Evolutionary conservation across 805 yeast species (phyloP), one percentile per base, ranked within the genome.

Genomic region (Kuraishia hungarica): DNA sequence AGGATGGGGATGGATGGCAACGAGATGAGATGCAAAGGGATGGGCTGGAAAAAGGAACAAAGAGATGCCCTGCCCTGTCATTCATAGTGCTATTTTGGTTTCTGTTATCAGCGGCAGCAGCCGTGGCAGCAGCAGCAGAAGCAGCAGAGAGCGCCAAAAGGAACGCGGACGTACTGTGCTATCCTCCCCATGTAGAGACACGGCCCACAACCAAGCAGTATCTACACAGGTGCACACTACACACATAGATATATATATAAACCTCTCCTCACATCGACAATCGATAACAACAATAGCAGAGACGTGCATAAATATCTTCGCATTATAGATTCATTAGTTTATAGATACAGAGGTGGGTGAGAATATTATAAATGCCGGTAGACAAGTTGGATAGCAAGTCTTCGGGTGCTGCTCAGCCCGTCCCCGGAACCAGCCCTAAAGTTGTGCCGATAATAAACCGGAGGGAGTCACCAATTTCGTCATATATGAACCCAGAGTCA

Each of bases 181-280:
- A 35, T 35, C 43, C n/a, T 7, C 17, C 29, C 29, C 10, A 26
- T 26, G 10, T 26, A 26, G 29, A 26, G 29, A 6, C 5, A 26
- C 29, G 10, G 29, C 29, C 5, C 29, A 10, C 29, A 26, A 10
- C 29, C 29, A 13, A 15, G 8, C 21, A n/a, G 26, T 24, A 29
- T 17, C n/a, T 29, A 19, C 28, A 15, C 39, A 24, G n/a, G 43
- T 39, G 17, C 21, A 50, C 20, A 24, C 52, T 23, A 23, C 8
- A 21, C 52, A 21, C 20, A 17, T n/a, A 50, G 61, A 59, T n/a
- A 56, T 59, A 50, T 50, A 15, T 62, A 5, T n/a, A 20, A 6
- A 7, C 13, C 13, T n/a, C n/a, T n/a, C n/a, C n/a, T n/a, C n/a
- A n/a, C 48, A 11, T n/a, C 21, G 21, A 20, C 21, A 43, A 11